Evolutionary conservation across 352 stramenopile species (phyloP).

Genomic region (Elongisporangium senticosum): DNA sequence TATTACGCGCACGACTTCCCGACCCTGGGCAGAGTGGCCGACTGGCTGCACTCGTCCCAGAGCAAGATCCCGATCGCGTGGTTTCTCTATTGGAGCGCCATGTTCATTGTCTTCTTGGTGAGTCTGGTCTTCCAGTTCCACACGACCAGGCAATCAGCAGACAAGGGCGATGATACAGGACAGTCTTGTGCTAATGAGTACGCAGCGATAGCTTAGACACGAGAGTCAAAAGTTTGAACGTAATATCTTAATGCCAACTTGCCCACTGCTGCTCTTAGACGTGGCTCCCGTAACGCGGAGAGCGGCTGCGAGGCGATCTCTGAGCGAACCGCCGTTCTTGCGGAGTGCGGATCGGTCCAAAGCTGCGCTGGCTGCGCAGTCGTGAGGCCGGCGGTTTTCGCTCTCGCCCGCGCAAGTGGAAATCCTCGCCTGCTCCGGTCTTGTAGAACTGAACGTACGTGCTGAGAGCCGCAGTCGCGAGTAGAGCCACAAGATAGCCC

Average conservation of each 20-base stretch:
- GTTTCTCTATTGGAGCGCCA: background rate
- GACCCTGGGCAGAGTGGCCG: background rate
- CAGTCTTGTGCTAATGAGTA: background rate
- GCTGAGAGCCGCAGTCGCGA: conserved; percentile 44
- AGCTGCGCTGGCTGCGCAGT: background rate
- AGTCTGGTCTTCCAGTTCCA: background rate
- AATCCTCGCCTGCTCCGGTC: conserved; percentile 32
- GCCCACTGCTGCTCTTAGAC: background rate
- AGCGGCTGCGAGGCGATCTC: background rate
- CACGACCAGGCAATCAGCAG: background rate
- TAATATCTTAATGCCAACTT: too few relatives aligned
- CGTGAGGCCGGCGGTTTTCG: background rate
- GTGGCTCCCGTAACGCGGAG: background rate
- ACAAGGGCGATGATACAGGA: background rate
- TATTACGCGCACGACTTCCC: background rate
- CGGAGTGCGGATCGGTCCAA: background rate
- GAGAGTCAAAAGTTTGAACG: background rate
- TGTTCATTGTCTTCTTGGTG: background rate
- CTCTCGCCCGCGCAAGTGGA: conserved; percentile 12
- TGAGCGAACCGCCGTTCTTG: background rate
- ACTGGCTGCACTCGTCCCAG: background rate
- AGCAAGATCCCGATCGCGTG: background rate
- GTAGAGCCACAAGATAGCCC: conserved; percentile 45
- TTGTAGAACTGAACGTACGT: conserved; percentile 41
- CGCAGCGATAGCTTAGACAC: background rate